These are phyloP conservation scores for Quercus aquifolioides DNA, from an alignment of 306 rosid species.

Conservation along the genomic window DNA sequence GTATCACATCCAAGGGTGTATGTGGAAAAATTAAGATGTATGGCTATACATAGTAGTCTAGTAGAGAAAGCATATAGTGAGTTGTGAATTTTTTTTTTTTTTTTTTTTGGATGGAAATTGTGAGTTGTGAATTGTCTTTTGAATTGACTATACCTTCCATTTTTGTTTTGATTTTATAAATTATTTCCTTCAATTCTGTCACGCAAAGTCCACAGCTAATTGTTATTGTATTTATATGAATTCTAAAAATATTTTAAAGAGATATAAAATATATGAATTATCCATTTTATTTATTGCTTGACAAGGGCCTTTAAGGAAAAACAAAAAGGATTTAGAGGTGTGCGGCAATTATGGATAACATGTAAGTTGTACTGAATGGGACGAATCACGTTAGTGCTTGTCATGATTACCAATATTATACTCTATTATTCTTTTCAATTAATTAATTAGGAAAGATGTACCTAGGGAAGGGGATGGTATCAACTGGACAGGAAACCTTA, in stretches of 20 bases:
- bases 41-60: neutral
- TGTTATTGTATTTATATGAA: neutral
- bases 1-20: neutral
- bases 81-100: neutral
- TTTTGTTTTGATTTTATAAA: too few species aligned
- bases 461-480: too few species aligned
- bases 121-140: neutral
- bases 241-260: neutral
- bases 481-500: too few species aligned
- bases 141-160: neutral
- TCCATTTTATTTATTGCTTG: too few species aligned
- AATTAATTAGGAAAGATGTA: too few species aligned
- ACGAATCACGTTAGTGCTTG: neutral
- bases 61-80: neutral
- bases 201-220: conserved; percentile 1
- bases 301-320: too few species aligned
- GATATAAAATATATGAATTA: too few species aligned
- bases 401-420: too few species aligned
- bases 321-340: too few species aligned
- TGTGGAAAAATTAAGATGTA: neutral
- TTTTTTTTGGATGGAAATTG: neutral
- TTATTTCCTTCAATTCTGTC: neutral
- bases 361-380: neutral
- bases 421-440: too few species aligned
- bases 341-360: neutral